Evolutionary conservation across 257 asterid species (phyloP).

Genomic region (Nyctanthes arbortristis): DNA sequence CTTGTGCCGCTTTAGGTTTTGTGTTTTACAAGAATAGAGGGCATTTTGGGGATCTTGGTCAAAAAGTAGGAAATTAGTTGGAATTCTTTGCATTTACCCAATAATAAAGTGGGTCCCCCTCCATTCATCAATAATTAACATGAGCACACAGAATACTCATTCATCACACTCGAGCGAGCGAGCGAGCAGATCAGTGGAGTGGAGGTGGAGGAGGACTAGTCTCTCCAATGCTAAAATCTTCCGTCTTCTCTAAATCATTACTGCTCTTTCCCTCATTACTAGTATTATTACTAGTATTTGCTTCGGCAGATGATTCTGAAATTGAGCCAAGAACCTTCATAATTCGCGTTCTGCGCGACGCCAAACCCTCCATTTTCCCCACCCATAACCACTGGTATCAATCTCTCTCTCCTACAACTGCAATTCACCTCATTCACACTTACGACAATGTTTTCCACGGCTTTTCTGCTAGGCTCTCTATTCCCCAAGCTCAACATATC

Average conservation of each 20-base stretch:
- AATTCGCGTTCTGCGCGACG: constrained; percentile 54
- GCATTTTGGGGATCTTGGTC: no score
- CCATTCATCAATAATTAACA: no score
- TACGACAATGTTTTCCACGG: constrained; percentile 77
- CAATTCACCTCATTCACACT: constrained; percentile 35
- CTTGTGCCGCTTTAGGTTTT: no score
- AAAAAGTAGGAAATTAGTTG: no score
- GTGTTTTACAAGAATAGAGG: no score
- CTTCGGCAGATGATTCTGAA: constrained; percentile 2
- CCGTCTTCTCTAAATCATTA: neutral
- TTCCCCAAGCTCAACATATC: constrained; percentile 44
- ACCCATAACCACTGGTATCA: constrained; percentile 70
- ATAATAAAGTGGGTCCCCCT: no score
- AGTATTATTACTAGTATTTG: neutral
- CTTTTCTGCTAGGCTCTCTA: constrained; percentile 65
- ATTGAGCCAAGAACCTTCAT: constrained; percentile 40
- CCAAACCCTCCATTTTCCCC: constrained; percentile 66
- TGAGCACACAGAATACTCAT: no score
- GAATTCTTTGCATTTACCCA: no score
- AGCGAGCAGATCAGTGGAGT: no score
- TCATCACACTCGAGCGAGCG: no score
- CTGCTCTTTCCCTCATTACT: no score
- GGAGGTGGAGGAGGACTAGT: no score
- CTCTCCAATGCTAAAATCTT: neutral
- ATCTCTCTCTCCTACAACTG: constrained; percentile 41